phyloP scores from a whole-genome alignment of 2,329 filamentous ascomycete species.

The Ambrosiella beaveri region DNA sequence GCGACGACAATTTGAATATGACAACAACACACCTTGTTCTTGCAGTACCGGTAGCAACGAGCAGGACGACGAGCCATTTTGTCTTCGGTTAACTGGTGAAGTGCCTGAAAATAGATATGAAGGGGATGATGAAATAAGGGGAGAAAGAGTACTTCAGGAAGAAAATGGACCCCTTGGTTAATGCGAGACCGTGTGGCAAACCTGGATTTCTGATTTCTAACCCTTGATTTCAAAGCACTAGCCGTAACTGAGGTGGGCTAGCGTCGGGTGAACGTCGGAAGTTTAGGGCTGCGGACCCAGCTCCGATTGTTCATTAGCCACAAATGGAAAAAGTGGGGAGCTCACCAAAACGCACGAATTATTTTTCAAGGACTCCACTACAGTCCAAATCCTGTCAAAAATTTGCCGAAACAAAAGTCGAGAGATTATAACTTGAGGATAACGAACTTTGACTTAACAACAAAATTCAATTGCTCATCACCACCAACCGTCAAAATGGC shows the following conservation, averaged over 20 bases:
- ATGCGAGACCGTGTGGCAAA: constrained; percentile 12
- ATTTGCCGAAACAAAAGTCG: not conserved
- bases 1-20: not conserved
- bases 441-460: constrained; percentile 17
- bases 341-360: constrained; percentile 3
- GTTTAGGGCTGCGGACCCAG: constrained; percentile 22
- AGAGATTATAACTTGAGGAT: not conserved
- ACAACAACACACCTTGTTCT: constrained; percentile 79
- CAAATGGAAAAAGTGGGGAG: constrained; percentile 11
- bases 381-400: not conserved
- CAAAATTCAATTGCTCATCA: constrained; percentile 16
- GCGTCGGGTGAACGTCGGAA: constrained; percentile 20
- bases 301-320: constrained; percentile 17
- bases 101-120: constrained; percentile 13
- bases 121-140: constrained; percentile 22
- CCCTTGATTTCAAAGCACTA: constrained; percentile 39
- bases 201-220: constrained; percentile 17
- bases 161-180: constrained; percentile 11
- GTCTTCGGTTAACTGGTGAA: constrained; percentile 29
- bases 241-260: constrained; percentile 6
- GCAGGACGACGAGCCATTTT: constrained; percentile 99
- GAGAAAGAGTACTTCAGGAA: constrained; percentile 13
- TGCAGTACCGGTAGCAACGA: constrained; percentile 99
- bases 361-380: constrained; percentile 7
- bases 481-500: constrained; percentile 41